Evolutionary conservation across 1,284 basidiomycete species (phyloP), one percentile per base, ranked within the genome.

Genomic region (Ceratobasidium sp.): DNA sequence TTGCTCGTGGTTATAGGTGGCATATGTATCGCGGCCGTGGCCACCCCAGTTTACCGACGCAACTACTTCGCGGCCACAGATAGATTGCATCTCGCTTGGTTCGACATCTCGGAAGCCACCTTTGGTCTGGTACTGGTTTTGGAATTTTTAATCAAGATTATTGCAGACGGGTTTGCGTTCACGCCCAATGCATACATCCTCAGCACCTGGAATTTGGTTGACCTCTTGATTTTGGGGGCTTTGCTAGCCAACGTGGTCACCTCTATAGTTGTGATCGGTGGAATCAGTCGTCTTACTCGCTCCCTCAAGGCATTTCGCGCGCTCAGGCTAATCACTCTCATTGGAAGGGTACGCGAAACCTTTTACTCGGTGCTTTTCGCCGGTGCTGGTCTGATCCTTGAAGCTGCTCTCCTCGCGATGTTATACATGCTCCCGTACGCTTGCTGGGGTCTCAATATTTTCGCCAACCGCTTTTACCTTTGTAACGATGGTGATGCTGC

Each of bases 361-460:
- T 96, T 98, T 82, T 90, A 97, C 80, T 90, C 90, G n/a, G 86
- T 98, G 68, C 91, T 98, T 80, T 91, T 98, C 74, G 93, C 93
- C 1, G 97, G 96, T 3, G 92, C 92, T 1, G 83, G 88, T 22
- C 91, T 94, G 79, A 96, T 99, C 76, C 78, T 98, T 71, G 95
- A 98, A 78, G 97, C 97, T 0, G 94, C 92, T 0, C 82, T 98
- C 66, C 88, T 99, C n/a, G 95, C 96, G 59, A 88, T 98, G 68
- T 86, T 98, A 63, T 96, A 98, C 83, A 92, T 98, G 87, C 94
- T 99, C 77, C 97, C 97, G 0, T 98, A 96, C 80, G 96, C 97
- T 3, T 91, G 98, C 0, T 98, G 97, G 96, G 97, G 96, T 5
- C 88, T 96, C 75, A 98, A 97, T 79, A 93, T 98, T 80, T 98